A percentile compares a stretch with the other conserved stretches of the same genome.
phyloP scores from a whole-genome alignment of 192 early-diverging fungal species.

The Coemansia sp. region DNA sequence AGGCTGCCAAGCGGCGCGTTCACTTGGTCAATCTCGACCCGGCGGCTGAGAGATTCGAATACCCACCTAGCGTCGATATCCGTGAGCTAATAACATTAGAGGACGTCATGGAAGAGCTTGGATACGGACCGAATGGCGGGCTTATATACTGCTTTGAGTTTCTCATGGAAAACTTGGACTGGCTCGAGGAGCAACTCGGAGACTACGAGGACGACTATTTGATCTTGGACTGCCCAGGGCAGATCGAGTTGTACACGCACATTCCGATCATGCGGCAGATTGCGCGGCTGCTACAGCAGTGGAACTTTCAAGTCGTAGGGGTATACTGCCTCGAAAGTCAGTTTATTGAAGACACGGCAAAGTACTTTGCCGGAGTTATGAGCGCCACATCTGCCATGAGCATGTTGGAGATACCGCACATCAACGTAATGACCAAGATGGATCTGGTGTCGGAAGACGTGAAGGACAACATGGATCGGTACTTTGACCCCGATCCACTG shows the following conservation, averaged over 20 bases:
- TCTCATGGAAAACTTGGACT: conserved; percentile 92
- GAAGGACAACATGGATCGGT: conserved; percentile 69
- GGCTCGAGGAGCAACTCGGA: conserved; percentile 92
- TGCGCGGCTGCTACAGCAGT: conserved; percentile 63
- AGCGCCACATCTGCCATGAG: conserved; percentile 96
- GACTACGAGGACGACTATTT: conserved; percentile 94
- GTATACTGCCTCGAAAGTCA: conserved; percentile 93
- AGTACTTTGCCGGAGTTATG: conserved; percentile 96
- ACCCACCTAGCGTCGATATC: conserved; percentile 87
- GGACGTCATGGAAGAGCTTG: conserved; percentile 96
- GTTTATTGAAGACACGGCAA: conserved; percentile 93
- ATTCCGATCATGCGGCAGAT: conserved; percentile 91
- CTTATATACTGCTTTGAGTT: conserved; percentile 98
- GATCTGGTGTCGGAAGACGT: conserved; percentile 74
- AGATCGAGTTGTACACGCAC: conserved; percentile 99
- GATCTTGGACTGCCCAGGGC: conserved; percentile 95
- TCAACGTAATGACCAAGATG: conserved; percentile 98
- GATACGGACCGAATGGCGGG: conserved; percentile 97
- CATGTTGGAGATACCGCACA: conserved; percentile 95
- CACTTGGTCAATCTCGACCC: conserved; percentile 98
- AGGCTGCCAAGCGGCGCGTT: conserved; percentile 76
- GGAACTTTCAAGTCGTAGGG: conserved; percentile 85
- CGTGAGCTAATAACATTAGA: conserved; percentile 95
- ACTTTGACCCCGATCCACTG: conserved; percentile 87
- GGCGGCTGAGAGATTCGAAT: conserved; percentile 94